Evolutionary conservation across 176 grass and related monocot species (phyloP).

Genomic region (Carex myosuroides): DNA sequence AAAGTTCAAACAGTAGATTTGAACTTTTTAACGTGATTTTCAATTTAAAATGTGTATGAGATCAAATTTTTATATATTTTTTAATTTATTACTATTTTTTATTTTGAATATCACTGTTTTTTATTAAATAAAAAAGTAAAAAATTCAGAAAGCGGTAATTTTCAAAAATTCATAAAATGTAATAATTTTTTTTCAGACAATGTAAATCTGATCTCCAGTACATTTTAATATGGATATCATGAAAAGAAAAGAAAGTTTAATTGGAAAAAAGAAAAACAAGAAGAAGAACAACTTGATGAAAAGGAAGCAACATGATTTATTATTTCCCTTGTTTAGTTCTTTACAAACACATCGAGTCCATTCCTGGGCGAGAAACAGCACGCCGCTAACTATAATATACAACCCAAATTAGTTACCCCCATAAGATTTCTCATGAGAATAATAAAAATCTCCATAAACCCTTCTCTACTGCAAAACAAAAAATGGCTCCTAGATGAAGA

Average conservation of each 20-base stretch:
- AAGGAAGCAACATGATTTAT: slow-evolving; percentile 1
- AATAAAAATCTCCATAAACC: neutral
- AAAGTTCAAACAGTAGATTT: too few relatives aligned
- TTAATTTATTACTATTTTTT: too few relatives aligned
- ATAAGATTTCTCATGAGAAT: slow-evolving; percentile 12
- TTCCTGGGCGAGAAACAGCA: slow-evolving; percentile 11
- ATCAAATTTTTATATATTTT: too few relatives aligned
- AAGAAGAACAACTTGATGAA: neutral
- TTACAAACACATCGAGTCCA: neutral
- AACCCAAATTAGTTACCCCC: slow-evolving; percentile 4
- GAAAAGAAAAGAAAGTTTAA: neutral
- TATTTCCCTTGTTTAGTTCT: neutral
- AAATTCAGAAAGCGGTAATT: too few relatives aligned
- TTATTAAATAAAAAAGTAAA: too few relatives aligned
- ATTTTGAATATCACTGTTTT: too few relatives aligned
- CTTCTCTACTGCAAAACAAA: neutral
- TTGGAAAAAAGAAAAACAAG: neutral
- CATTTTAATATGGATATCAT: too few relatives aligned
- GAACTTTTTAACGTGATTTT: too few relatives aligned
- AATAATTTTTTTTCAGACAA: too few relatives aligned
- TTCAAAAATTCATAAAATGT: too few relatives aligned
- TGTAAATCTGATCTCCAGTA: too few relatives aligned
- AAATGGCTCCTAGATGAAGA: neutral
- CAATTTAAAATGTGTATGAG: too few relatives aligned
- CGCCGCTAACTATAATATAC: slow-evolving; percentile 20